Evolutionary conservation across 805 yeast species (phyloP), one percentile per base, ranked within the genome.

Genomic region (Saccharomycopsis javanensis): DNA sequence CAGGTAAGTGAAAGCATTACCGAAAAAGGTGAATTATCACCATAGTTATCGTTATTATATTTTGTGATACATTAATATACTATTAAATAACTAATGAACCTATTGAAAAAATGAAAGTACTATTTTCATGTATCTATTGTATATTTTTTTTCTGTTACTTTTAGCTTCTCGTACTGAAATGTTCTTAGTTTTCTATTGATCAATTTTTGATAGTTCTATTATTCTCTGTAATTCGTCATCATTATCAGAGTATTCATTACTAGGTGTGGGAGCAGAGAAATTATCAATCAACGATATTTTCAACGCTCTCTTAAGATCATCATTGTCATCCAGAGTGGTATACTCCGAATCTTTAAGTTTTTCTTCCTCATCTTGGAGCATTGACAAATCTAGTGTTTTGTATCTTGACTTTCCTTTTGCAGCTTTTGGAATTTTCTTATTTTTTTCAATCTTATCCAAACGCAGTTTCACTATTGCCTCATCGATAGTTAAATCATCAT

Each of bases 161-260:
- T n/a, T n/a, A n/a, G n/a, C n/a, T n/a, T n/a, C n/a, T n/a, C n/a
- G n/a, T n/a, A 31, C 35, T 3, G 23, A 42, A 16, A 37, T 11
- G 8, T n/a, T 7, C 13, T 10, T 20, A 11, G 11, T 11, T 50
- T 4, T 28, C 28, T 48, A 58, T 31, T 58, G 59, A 6, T 58
- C 59, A 28, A 51, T 16, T 30, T 54, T 56, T n/a, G 62, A 60
- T 30, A 60, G 42, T 27, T 60, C 60, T 23, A 60, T 37, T 30
- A 57, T 38, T 25, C 55, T 31, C 16, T 42, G 35, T 38, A 60
- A 57, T 50, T 60, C 58, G 18, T 54, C 60, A 30, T 60, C 60
- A 20, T 42, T 23, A 5, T 50, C 45, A 33, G 4, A 15, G 15
- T 48, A 25, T 13, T 13, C 20, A 25, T 20, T 25, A 31, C 3